Conservation (phyloP, 768 basidiomycete genomes). For the Leccinellum rugosiceps region DNA sequence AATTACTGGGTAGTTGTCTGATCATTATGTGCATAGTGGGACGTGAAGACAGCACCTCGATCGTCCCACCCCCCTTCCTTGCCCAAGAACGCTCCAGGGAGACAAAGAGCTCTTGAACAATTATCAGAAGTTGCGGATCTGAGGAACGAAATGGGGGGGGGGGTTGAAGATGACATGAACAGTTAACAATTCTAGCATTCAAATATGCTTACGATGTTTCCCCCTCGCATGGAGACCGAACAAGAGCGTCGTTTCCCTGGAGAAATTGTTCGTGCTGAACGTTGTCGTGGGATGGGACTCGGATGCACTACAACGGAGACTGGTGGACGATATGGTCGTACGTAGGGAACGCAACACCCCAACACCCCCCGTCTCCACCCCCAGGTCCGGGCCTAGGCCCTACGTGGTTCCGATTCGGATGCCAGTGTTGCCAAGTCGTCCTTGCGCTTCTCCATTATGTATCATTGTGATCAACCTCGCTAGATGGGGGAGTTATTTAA, state of each 20-base stretch:
- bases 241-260: background rate
- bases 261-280: background rate
- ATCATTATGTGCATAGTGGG: background rate
- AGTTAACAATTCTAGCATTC: background rate
- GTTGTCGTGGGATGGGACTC: background rate
- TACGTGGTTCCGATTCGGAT: background rate
- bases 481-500: slow-evolving; percentile 95
- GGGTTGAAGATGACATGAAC: slow-evolving; percentile 3
- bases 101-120: background rate
- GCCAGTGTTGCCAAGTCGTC: background rate
- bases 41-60: slow-evolving; percentile 7
- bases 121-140: slow-evolving; percentile 3
- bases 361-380: background rate
- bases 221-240: background rate
- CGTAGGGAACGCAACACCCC: background rate
- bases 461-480: slow-evolving; percentile 89
- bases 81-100: background rate
- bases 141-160: background rate
- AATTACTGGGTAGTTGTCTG: background rate
- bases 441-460: slow-evolving; percentile 52
- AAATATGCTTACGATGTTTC: background rate
- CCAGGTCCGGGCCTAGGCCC: background rate
- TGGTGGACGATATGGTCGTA: background rate
- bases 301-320: background rate
- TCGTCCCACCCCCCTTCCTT: background rate